Conservation (phyloP, 306 rosid species). For the Hylodesmum podocarpum region DNA sequence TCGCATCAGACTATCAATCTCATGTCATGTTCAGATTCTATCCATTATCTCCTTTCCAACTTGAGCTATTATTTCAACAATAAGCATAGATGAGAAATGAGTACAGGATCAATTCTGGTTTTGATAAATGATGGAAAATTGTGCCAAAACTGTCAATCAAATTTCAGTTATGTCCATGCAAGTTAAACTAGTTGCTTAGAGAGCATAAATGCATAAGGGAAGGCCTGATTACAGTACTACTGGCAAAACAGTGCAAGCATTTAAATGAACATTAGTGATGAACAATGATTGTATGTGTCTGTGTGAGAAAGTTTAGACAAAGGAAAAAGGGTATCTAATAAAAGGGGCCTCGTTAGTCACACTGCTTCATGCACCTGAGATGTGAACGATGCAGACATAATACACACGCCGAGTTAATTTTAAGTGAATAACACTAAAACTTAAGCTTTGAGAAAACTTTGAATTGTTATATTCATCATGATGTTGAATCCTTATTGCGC, state of each 20-base stretch:
- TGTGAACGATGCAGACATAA: neutral
- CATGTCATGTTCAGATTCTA: neutral
- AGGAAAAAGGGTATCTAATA: neutral
- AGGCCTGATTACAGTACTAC: neutral
- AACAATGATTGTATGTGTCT: neutral
- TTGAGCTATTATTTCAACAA: neutral
- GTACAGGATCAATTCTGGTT: neutral
- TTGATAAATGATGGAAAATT: neutral
- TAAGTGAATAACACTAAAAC: too few relatives aligned
- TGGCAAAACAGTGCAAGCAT: neutral
- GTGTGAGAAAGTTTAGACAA: neutral
- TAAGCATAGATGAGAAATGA: neutral
- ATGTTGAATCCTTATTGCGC: neutral
- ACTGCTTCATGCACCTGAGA: neutral
- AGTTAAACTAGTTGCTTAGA: neutral
- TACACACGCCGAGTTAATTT: too few relatives aligned
- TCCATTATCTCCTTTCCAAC: neutral
- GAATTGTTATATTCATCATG: constrained; percentile 5
- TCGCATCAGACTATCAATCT: neutral
- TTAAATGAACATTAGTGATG: neutral
- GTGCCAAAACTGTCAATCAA: neutral
- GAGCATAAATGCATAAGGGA: neutral
- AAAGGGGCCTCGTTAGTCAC: neutral
- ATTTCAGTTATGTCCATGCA: neutral
- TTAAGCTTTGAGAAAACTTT: too few relatives aligned